Base-by-base conservation (phyloP, 306 rosid genomes). In the Pyrus pyrifolia region DNA sequence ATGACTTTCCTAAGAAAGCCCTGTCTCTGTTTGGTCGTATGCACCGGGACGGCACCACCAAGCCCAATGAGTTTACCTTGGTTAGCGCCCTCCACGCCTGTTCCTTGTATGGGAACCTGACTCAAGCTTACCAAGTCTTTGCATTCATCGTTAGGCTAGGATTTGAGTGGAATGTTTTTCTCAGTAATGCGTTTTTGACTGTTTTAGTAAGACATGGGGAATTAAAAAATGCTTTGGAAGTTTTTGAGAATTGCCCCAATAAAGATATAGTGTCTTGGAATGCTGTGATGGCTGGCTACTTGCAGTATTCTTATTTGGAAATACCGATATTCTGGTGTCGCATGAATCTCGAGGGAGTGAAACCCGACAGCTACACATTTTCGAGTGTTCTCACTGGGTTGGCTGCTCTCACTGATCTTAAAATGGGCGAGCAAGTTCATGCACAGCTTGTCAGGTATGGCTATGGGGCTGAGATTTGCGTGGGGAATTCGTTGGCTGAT, bases 1-100 rank as follows among this genome's bases (percentile, higher is more conserved):
- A 79, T 27, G 88, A 78, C 38, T 45, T 15, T 42, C 79, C 88
- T 46, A 58, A 55, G 2, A 82, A 85, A 76, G 86, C 91, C 59
- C 86, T 89, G 74, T 81, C 83, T 35, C 55, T 91, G 55, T 91
- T 91, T 76, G 46, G 79, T 44, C 75, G 76, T 23, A 92, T 92
- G 97, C 91, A 84, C 27, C 80, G 65, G 3, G 93, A 88, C 65
- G 91, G 91, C 42, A 8, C 44, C 15, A 70, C 81, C 8, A 88
- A 75, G 67, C 97, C 97, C 17, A 91, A 89, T 29, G 95, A 92
- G 73, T 88, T 86, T 81, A 92, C 95, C 9, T 79, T 92, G 49
- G 93, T 89, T 23, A 88, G 93, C 78, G 86, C 89, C 25, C 90
- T 92, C 19, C 95, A 92, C 2, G 97, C 97, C 3, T 86, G 88